Conservation (phyloP, 2,329 filamentous ascomycete species). For the Celoporthe dispersa region DNA sequence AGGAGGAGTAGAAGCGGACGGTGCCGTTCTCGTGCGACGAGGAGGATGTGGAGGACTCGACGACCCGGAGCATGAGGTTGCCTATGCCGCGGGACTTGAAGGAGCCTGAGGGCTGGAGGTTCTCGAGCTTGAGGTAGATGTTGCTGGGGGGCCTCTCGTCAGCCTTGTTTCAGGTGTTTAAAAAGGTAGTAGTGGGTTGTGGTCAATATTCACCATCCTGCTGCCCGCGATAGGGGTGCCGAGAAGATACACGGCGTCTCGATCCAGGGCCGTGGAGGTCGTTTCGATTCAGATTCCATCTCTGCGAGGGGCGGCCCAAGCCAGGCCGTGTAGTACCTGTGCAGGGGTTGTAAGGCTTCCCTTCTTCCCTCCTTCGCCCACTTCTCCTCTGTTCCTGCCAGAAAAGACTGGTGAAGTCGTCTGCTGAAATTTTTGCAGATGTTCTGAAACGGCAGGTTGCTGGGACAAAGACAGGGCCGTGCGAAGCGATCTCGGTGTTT, state of each 20-base stretch:
- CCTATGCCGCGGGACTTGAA: conserved; percentile 84
- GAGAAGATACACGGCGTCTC: conserved; percentile 72
- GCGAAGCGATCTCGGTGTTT: not conserved
- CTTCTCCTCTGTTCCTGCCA: not conserved
- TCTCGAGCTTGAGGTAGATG: conserved; percentile 83
- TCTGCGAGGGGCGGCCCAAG: conserved; percentile 1
- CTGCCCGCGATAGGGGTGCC: conserved; percentile 63
- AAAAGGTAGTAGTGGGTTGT: too few species aligned
- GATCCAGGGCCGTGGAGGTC: conserved; percentile 59
- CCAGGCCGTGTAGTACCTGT: not conserved
- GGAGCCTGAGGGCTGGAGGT: conserved; percentile 78
- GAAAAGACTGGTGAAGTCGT: not conserved
- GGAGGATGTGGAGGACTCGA: conserved; percentile 40
- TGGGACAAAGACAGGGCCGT: not conserved
- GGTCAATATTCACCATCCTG: conserved; percentile 63
- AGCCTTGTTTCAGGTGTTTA: not conserved
- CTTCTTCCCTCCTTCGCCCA: too few species aligned
- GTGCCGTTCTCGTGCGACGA: conserved; percentile 31
- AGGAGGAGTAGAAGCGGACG: conserved; percentile 73
- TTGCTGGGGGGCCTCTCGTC: conserved; percentile 50
- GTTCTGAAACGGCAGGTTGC: not conserved
- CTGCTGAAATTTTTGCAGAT: not conserved
- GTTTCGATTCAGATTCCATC: conserved; percentile 39
- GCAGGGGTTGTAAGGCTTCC: not conserved
- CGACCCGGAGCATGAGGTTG: conserved; percentile 65